Evolutionary conservation across 2,329 filamentous ascomycete species (phyloP), one percentile per base, ranked within the genome.

Genomic region (Colletotrichum australisinense): DNA sequence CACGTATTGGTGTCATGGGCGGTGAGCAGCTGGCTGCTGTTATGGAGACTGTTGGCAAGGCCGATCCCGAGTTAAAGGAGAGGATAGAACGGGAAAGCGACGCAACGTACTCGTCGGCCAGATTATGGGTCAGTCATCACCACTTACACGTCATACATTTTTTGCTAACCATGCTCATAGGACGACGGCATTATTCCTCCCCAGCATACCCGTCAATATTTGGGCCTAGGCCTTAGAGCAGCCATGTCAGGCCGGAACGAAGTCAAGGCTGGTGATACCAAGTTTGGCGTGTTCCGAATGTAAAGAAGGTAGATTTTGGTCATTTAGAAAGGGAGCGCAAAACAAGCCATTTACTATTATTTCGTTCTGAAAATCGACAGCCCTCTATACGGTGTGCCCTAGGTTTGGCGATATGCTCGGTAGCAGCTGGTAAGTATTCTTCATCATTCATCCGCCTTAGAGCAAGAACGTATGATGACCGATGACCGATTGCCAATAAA

Each of bases 1-100:
- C 97, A n/a, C 93, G 94, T 80, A 95, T 98, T 64, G 94, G 94
- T 38, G 95, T 99, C 78, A 99, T 99, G 97, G 97, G 97, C 24
- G 90, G 93, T 53, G 96, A 98, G 84, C 96, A 98, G 86, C 87
- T 99, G 46, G 93, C 93, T 8, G 90, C 93, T 4, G 97, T 99
- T 74, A 98, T 99, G 97, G 94, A 95, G 84, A 94, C 95, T 2
- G 96, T 99, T 0, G 95, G 96, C 83, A 91, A 91, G 73, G 92
- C 91, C 1, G 95, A 98, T 80, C 93, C 94, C 0, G 93, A 92
- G 75, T 86, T 98, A 74, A 94, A 93, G 83, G 91, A 91, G 53
- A 88, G 96, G 58, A 98, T 99, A 77, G 96, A 98, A 80, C 88
- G 88, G 64, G 96, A 98, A 86, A 97, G 94, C 67, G 94, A 98